A percentile compares a stretch with the other conserved stretches of the same genome.
Evolutionary conservation across 169 alveolate genomes (phyloP).

Genomic region (Plasmodium coatneyi): DNA sequence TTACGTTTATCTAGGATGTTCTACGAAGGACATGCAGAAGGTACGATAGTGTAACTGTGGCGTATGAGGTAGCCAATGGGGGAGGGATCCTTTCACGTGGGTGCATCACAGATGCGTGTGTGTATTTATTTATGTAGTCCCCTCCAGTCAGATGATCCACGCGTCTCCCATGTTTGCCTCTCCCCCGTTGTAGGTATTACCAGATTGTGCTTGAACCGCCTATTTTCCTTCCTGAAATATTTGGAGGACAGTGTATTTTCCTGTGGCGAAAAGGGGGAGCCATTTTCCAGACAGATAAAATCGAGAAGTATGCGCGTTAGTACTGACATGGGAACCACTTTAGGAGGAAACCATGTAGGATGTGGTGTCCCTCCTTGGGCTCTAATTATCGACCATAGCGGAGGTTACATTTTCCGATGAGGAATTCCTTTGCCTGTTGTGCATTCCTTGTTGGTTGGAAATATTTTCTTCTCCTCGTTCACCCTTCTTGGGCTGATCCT

Average conservation of each 20-base stretch:
- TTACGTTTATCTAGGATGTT: slow-evolving; percentile 28
- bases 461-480: neutral
- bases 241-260: slow-evolving; percentile 58
- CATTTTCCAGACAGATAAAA: slow-evolving; percentile 1
- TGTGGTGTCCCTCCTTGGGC: neutral
- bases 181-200: neutral
- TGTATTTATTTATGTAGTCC: neutral
- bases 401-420: slow-evolving; percentile 61
- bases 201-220: slow-evolving; percentile 48
- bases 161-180: neutral
- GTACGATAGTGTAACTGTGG: neutral
- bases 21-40: neutral
- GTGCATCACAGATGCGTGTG: neutral
- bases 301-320: neutral
- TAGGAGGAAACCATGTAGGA: neutral
- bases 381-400: neutral
- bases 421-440: slow-evolving; percentile 9
- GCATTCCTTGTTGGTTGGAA: neutral
- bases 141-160: neutral
- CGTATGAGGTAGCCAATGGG: neutral
- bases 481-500: slow-evolving; percentile 45
- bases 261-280: neutral
- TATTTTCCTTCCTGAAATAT: slow-evolving; percentile 61
- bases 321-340: neutral
- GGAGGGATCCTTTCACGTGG: neutral